Evolutionary conservation across 1,139 yeast species (phyloP), one percentile per base, ranked within the genome.

Genomic region (Blastobotrys niveus): DNA sequence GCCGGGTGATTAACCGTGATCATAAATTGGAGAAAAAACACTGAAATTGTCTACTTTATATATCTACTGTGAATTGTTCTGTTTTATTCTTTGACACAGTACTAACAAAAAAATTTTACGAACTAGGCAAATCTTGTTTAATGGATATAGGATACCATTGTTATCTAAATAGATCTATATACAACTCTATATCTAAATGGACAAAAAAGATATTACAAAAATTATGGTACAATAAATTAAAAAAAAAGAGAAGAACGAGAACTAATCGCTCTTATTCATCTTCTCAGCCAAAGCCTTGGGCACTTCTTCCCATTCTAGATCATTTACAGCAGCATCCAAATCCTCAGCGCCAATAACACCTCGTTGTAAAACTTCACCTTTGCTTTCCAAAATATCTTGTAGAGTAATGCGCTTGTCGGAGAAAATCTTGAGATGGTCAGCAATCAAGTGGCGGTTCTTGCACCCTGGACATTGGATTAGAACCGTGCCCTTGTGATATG

Each of bases 401-500:
- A 91, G 68, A 14, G 84, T 86, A 56, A 86, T 76, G 51, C 74
- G 71, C 29, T 77, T 71, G 60, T 89, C 96, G 14, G 80, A 77
- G 60, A 89, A 88, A 40, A 91, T 85, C 65, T 76, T 85, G 55
- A 91, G 71, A 63, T 89, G 95, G 61, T 91, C 98, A 1, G 97
- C 95, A 43, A 91, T 89, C 58, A 91, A 69, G 60, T 91, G 98
- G 52, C 96, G 76, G 59, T 76, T 79, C 54, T 83, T 76, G 64
- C 98, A 89, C 9, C 88, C 84, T 0, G 97, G 97, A 60, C 97
- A 91, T 59, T 87, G 89, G 30, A 91, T 82, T 45, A 87, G 68
- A 3, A 91, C 96, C 0, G 96, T 81, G 1, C 98, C 98, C 22
- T 73, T 71, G 20, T 81, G 77, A 61, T 91, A 91, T 0, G 96